Evolutionary conservation across 768 basidiomycete species (phyloP).

Genomic region (Clitopilus hobsonii): DNA sequence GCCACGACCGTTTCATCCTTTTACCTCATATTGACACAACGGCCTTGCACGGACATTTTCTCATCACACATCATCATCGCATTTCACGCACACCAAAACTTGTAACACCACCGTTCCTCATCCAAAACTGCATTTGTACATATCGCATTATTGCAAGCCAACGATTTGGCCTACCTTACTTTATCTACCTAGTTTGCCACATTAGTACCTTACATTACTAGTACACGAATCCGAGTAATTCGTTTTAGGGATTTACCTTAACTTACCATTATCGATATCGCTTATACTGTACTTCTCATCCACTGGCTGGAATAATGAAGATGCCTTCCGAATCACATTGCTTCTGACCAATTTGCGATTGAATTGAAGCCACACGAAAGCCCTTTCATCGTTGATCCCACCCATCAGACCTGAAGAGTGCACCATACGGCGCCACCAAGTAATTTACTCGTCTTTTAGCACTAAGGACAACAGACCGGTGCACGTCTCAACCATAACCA

Average conservation of each 20-base stretch:
- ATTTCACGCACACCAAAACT: neutral
- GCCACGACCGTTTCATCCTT: neutral
- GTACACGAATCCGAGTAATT: neutral
- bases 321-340: neutral
- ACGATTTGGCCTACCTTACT: neutral
- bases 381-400: neutral
- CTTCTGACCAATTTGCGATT: neutral
- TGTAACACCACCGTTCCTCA: neutral
- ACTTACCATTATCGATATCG: neutral
- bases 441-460: neutral
- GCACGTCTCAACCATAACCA: slow-evolving; percentile 1
- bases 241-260: neutral
- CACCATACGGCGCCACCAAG: neutral
- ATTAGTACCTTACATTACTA: neutral
- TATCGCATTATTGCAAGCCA: neutral
- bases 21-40: neutral
- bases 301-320: neutral
- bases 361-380: neutral
- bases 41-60: neutral
- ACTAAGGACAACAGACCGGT: neutral
- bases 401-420: neutral
- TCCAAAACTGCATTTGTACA: neutral
- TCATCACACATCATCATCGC: neutral
- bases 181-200: neutral
- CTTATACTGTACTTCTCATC: neutral